Base-by-base conservation (phyloP, 129 eudicot species). In the Escallonia rubra region DNA sequence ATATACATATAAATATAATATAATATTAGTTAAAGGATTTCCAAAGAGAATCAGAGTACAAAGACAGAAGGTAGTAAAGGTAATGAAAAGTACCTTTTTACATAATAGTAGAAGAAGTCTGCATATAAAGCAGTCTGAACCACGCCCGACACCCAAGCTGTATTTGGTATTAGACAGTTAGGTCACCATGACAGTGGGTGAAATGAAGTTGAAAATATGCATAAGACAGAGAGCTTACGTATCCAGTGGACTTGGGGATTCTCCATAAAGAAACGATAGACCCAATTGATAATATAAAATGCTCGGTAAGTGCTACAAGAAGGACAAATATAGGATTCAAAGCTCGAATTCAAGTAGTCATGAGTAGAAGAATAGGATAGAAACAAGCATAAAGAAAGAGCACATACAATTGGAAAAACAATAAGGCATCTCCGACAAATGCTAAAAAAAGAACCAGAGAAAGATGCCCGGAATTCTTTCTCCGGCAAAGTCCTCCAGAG, bases 61-160 rank as follows among this genome's bases (percentile, higher is more conserved):
- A 23, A 23, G 1, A 23, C 34, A 23, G 34, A 23, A 23, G 6
- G 34, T 34, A n/a, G 7, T 57, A 42, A 12, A 53, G 14, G 44
- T 55, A 14, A 4, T 4, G 15, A n/a, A 42, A 50, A 13, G 40
- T 78, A 73, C 83, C 83, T 78, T 61, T 66, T 57, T 60, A 72
- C n/a, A 41, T 78, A 78, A 60, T 78, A 78, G 62, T 78, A 78
- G 69, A 78, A 78, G 75, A 78, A 78, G 53, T 78, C 83, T 12
- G 83, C 78, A 43, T 72, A 78, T 6, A 78, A 71, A 46, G 74
- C 75, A 43, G 83, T 78, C 51, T 78, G 83, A 56, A 78, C 83
- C 71, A 78, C 50, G 11, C 83, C 83, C 15, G 78, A 72, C 14
- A 78, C 4, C 83, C 83, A 78, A 61, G 75, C 83, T 78, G 83